Evolutionary conservation across 2,329 filamentous ascomycete genomes (phyloP).

Genomic region (Exophiala calicioides): DNA sequence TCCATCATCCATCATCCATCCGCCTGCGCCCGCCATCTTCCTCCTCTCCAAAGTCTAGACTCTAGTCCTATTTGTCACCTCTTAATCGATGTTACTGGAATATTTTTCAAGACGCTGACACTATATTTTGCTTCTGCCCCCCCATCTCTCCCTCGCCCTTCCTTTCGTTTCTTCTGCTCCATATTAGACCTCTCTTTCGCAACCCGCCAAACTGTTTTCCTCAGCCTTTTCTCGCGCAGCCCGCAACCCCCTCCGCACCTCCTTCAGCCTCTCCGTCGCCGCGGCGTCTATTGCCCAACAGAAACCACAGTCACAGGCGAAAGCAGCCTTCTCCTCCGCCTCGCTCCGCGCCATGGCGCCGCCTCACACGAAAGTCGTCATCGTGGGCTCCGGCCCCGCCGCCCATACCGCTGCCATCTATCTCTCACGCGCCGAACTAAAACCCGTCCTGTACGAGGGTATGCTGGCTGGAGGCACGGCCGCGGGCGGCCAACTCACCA

Average conservation of each 20-base stretch:
- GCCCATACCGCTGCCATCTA: slow-evolving; percentile 98
- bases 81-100: slow-evolving; percentile 14
- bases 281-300: slow-evolving; percentile 67
- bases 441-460: slow-evolving; percentile 94
- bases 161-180: not conserved
- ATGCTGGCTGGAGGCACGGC: slow-evolving; percentile 97
- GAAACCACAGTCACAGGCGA: slow-evolving; percentile 48
- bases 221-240: slow-evolving; percentile 66
- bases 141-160: not conserved
- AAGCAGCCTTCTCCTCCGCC: slow-evolving; percentile 36
- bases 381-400: slow-evolving; percentile 92
- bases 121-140: not conserved
- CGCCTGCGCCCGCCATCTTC: too few relatives aligned
- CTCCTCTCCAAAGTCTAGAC: too few relatives aligned
- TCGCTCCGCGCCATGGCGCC: slow-evolving; percentile 73
- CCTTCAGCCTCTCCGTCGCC: slow-evolving; percentile 69
- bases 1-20: too few relatives aligned
- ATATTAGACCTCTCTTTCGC: not conserved
- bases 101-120: too few relatives aligned
- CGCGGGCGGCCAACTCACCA: slow-evolving; percentile 93
- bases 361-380: slow-evolving; percentile 30
- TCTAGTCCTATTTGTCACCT: not conserved
- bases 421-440: slow-evolving; percentile 88
- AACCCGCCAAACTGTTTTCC: slow-evolving; percentile 87
- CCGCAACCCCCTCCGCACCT: slow-evolving; percentile 66